Evolutionary conservation across 2,329 filamentous ascomycete genomes (phyloP), one percentile per base, ranked within the genome.

Genomic region (Xylariaceae sp.): DNA sequence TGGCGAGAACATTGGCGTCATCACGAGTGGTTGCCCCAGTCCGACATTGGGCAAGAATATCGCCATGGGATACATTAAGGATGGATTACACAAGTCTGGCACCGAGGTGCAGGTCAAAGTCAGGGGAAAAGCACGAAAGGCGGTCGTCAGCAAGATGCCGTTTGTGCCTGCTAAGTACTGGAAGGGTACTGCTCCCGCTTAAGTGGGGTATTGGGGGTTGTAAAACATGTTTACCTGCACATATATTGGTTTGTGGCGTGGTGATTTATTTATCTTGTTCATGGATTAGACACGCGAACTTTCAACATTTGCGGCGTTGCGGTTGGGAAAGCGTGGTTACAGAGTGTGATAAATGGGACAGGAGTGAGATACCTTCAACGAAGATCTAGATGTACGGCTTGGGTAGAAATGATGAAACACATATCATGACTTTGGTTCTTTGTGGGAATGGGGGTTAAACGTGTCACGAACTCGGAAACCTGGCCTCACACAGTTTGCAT

Each of bases 11-110:
- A 78, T 97, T 48, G 94, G 94, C 12, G 78, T 75, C 33, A 77
- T 99, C 54, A 99, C 94, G 5, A 95, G 89, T 59, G 94, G 94
- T 14, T 89, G 90, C 58, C 94, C 94, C 0, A 91, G 87, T 65
- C 94, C 94, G 2, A 89, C 86, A 0, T 73, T 96, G 42, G 85
- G 85, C 56, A 87, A 87, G 75, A 96, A 97, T 69, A 92, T 99
- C 55, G 90, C 92, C 49, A 99, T 99, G 94, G 94, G 86, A 0
- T 96, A 96, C 66, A 77, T 96, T 64, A 82, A 83, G 70, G 83
- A 88, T 55, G 89, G 89, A 0, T 72, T 85, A 66, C 89, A 95
- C 68, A 95, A 95, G 78, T 77, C 81, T 31, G 90, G 90, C 11
- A 95, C 90, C 1, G 85, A 92, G 71, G 74, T 96, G 6, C 80